These are phyloP conservation scores for Zygosaccharomyces siamensis DNA, from an alignment of 805 yeast species.

Conservation along the genomic window DNA sequence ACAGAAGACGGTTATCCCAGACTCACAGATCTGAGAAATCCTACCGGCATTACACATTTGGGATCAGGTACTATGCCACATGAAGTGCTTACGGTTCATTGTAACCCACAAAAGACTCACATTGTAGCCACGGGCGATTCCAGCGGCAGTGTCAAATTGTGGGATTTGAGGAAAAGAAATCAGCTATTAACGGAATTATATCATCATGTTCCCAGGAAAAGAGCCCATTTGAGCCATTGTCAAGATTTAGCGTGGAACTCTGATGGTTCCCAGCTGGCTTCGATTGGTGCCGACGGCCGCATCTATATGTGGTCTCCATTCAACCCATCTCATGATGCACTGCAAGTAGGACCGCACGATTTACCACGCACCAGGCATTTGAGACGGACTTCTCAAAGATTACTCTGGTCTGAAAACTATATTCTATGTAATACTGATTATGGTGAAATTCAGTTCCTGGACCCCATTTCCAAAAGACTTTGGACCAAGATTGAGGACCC, in stretches of 20 bases:
- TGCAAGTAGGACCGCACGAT: constrained; percentile 25
- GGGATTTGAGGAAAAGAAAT: constrained; percentile 65
- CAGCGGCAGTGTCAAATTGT: constrained; percentile 72
- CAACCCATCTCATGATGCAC: constrained; percentile 8
- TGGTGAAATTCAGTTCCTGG: constrained; percentile 26
- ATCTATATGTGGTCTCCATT: constrained; percentile 61
- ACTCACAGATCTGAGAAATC: constrained; percentile 66
- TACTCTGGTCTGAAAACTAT: constrained; percentile 21
- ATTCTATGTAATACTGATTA: constrained; percentile 26
- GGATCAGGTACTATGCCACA: constrained; percentile 52
- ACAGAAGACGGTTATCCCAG: constrained; percentile 65
- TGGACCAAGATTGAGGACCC: constrained; percentile 27
- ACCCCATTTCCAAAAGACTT: constrained; percentile 18
- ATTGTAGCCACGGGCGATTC: constrained; percentile 74
- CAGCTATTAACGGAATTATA: constrained; percentile 26
- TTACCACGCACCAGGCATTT: constrained; percentile 20
- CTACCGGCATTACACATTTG: constrained; percentile 64
- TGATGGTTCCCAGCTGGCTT: constrained; percentile 54
- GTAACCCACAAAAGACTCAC: constrained; percentile 65
- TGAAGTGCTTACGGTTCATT: constrained; percentile 45
- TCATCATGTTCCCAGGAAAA: constrained; percentile 22
- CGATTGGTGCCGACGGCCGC: constrained; percentile 77
- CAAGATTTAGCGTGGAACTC: constrained; percentile 77
- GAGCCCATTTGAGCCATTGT: constrained; percentile 74
- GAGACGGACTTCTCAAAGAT: constrained; percentile 25